Conservation (phyloP, 1,284 basidiomycete species). For the Sporisorium graminicola region DNA sequence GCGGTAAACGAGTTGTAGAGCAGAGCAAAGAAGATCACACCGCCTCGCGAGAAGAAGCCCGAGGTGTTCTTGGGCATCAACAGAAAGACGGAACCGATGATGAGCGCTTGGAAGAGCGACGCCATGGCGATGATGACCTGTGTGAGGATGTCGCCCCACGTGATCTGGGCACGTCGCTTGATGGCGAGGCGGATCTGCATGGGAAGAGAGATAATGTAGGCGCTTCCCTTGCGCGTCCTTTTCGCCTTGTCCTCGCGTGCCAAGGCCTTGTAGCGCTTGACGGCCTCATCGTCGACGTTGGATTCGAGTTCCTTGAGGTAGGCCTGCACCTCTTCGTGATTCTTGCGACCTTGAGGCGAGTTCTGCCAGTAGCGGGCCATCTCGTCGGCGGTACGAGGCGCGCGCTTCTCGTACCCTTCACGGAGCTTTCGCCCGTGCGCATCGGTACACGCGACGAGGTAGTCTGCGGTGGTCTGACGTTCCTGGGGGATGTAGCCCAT, state of each 20-base stretch:
- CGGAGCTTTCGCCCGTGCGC: constrained; percentile 70
- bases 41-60: constrained; percentile 84
- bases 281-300: constrained; percentile 25
- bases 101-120: constrained; percentile 74
- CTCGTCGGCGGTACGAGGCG: constrained; percentile 62
- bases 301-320: constrained; percentile 42
- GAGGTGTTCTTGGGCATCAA: constrained; percentile 76
- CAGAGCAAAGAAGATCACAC: constrained; percentile 70
- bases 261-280: constrained; percentile 40
- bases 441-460: constrained; percentile 71
- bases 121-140: constrained; percentile 65
- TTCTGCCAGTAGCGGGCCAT: constrained; percentile 49
- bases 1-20: constrained; percentile 72
- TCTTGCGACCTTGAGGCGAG: constrained; percentile 46
- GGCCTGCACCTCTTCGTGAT: constrained; percentile 42
- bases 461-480: constrained; percentile 65
- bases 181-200: constrained; percentile 78
- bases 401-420: constrained; percentile 60
- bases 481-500: constrained; percentile 71
- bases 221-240: constrained; percentile 27
- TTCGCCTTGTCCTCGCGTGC: constrained; percentile 52
- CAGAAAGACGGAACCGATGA: constrained; percentile 83
- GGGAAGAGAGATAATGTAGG: constrained; percentile 57
- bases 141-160: constrained; percentile 75
- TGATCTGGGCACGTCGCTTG: constrained; percentile 77